Evolutionary conservation across 768 basidiomycete species (phyloP), one percentile per base, ranked within the genome.

Genomic region (Mrakia gelida): DNA sequence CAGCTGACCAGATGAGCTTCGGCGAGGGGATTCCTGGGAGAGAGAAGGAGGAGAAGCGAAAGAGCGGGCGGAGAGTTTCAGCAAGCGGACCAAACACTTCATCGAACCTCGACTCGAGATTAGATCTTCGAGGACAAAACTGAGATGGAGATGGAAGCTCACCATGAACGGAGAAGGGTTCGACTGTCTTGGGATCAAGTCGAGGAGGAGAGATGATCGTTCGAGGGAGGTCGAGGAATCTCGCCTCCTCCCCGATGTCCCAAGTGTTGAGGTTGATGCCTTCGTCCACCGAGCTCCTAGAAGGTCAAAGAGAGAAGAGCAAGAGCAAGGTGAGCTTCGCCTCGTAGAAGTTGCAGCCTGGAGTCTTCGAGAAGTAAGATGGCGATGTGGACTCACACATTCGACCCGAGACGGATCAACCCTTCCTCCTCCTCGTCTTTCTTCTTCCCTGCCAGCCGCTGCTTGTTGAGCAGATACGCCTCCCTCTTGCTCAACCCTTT

Each of bases 1-100:
- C 82, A 1, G 83, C 84, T 68, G 82, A 81, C 82, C 81, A 83
- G 68, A 83, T 68, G 30, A 75, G 76, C 21, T 80, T 72, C 68
- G 81, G 79, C 16, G 79, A 77, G 0, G 83, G 83, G 32, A 81
- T 52, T 21, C 65, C 65, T 67, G 34, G 9, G 28, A 34, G 38
- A 11, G n/a, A n/a, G n/a, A 26, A 67, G n/a, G 16, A 65, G 28
- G 16, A 28, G 28, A 65, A n/a, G 30, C 28, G 30, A 10, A 32
- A 67, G 30, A 16, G 32, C 9, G 13, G 32, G 32, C 9, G 13
- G 32, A 11, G 32, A 67, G 65, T 28, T 65, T 23, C 1, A 67
- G 65, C 23, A 28, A 59, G 26, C 28, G 0, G 11, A 59, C 59
- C 59, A 59, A 59, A 59, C 59, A 59, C 7, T 59, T 59, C 59